phyloP scores from a whole-genome alignment of 495 filamentous ascomycete species.

The Penicillium alfredii region DNA sequence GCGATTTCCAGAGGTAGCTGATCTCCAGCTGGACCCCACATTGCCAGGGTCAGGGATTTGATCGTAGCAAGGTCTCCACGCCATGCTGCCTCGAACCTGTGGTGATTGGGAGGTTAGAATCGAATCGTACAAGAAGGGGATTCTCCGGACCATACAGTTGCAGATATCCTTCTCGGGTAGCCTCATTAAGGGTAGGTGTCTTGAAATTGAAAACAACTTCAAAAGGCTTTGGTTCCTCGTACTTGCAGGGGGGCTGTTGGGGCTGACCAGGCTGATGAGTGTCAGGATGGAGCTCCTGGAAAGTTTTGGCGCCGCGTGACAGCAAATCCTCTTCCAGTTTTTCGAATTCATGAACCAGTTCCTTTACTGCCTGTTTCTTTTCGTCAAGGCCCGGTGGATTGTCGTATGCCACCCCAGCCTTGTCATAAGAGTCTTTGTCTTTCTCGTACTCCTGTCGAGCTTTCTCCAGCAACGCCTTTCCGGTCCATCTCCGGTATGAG shows the following conservation, averaged over 20 bases:
- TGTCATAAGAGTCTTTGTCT: too few species aligned
- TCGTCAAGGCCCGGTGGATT: conserved; percentile 34
- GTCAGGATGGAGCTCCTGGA: conserved; percentile 57
- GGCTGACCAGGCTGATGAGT: conserved; percentile 9
- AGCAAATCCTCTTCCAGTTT: conserved; percentile 48
- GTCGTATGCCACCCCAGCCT: too few species aligned
- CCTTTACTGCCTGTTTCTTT: conserved; percentile 47
- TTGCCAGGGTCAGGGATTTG: conserved; percentile 41
- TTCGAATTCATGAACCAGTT: conserved; percentile 45
- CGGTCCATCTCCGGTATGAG: conserved; percentile 49
- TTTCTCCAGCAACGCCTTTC: conserved; percentile 25
- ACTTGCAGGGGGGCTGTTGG: neutral
- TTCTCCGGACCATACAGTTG: conserved; percentile 40
- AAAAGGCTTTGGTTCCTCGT: conserved; percentile 29
- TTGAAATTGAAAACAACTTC: conserved; percentile 44
- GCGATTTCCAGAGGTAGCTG: conserved; percentile 57
- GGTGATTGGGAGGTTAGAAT: too few species aligned
- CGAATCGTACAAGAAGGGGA: conserved; percentile 6
- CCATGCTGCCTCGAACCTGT: conserved; percentile 65
- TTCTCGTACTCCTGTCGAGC: too few species aligned
- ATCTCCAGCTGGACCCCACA: conserved; percentile 33
- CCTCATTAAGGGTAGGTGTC: conserved; percentile 46
- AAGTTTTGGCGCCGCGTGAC: conserved; percentile 56
- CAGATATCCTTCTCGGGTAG: conserved; percentile 49
- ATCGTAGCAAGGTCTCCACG: conserved; percentile 53